A percentile compares a stretch with the other conserved stretches of the same genome.
Conservation (phyloP, 1,284 basidiomycete genomes). For the Ceratobasidium sp. region DNA sequence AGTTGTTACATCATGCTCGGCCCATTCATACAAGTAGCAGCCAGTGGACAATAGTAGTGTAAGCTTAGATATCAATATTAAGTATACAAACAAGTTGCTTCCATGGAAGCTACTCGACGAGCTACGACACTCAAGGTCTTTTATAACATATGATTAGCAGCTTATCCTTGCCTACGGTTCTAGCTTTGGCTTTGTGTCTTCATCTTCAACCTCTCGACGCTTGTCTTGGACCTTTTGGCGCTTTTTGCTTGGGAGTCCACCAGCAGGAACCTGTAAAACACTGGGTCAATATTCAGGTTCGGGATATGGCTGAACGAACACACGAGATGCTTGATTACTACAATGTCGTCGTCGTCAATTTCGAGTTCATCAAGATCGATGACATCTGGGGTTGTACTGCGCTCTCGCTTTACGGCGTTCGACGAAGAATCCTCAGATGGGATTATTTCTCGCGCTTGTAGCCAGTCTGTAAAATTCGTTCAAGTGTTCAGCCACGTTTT, state of each 20-base stretch:
- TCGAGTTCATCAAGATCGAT: slow-evolving; percentile 12
- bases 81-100: too few species aligned
- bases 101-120: too few species aligned
- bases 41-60: too few species aligned
- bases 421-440: neutral
- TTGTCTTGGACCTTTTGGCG: neutral
- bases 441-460: slow-evolving; percentile 6
- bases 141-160: too few species aligned
- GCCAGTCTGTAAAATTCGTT: neutral
- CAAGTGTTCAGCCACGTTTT: neutral
- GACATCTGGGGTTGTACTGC: neutral
- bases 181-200: neutral
- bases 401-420: slow-evolving; percentile 11
- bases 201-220: too few species aligned
- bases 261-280: neutral
- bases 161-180: neutral
- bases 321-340: neutral
- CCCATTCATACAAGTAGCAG: too few species aligned
- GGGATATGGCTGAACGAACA: too few species aligned
- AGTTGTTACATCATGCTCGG: too few species aligned
- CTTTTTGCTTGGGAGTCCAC: neutral
- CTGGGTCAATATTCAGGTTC: neutral
- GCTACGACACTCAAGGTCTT: too few species aligned
- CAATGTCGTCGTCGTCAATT: neutral
- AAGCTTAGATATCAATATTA: too few species aligned